A percentile compares a stretch with the other conserved stretches of the same genome.
These are phyloP conservation scores for Actinomucor elegans DNA, from an alignment of 371 early-diverging fungal species.

Conservation along the genomic window DNA sequence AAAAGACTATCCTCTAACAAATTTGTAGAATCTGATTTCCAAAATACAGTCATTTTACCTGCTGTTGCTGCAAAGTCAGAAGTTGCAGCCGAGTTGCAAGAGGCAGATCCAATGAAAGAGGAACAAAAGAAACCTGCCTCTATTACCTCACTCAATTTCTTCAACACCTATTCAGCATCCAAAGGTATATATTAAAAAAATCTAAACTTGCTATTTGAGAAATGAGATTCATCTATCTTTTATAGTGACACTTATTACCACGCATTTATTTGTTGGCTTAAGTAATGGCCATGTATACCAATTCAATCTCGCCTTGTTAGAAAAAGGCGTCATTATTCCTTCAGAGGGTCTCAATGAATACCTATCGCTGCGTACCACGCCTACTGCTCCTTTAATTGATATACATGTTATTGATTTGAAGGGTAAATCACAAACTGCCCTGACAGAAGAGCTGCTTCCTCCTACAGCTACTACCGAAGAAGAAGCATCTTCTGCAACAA, in stretches of 20 bases:
- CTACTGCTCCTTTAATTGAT: slow-evolving; percentile 10
- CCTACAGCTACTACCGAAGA: background rate
- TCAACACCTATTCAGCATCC: slow-evolving; percentile 23
- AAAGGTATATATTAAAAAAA: slow-evolving; percentile 12
- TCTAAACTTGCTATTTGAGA: background rate
- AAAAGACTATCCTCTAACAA: background rate
- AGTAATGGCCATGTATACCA: slow-evolving; percentile 40
- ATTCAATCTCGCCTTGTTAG: slow-evolving; percentile 15
- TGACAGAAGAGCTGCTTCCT: background rate
- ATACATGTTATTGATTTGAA: slow-evolving; percentile 26
- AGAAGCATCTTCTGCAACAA: too few relatives aligned
- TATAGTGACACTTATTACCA: slow-evolving; percentile 12
- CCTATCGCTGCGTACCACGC: background rate
- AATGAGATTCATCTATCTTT: background rate
- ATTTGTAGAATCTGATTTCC: slow-evolving; percentile 1
- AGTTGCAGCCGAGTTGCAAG: slow-evolving; percentile 8
- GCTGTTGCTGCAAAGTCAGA: slow-evolving; percentile 1
- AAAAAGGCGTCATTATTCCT: slow-evolving; percentile 5
- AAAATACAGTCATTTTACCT: slow-evolving; percentile 5
- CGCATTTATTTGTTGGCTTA: slow-evolving; percentile 27
- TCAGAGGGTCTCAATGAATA: slow-evolving; percentile 6
- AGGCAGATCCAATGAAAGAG: slow-evolving; percentile 5
- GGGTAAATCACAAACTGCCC: slow-evolving; percentile 11
- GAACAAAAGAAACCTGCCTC: slow-evolving; percentile 8
- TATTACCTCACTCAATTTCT: slow-evolving; percentile 14